Conservation (phyloP, 768 basidiomycete genomes). For the Amanita polypyramis region DNA sequence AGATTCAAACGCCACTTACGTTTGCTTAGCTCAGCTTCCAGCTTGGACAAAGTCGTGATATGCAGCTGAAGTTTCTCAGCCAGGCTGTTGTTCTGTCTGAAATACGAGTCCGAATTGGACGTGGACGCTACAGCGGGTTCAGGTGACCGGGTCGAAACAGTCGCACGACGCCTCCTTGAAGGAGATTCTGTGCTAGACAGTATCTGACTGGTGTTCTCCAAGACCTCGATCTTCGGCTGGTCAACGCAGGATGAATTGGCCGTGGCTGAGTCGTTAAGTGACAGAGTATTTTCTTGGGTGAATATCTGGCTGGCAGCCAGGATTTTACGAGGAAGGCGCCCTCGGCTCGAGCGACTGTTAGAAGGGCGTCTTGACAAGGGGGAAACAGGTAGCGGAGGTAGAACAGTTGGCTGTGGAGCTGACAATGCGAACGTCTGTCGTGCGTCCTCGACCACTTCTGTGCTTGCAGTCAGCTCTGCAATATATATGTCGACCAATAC, state of each 20-base stretch:
- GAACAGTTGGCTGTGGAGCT: constrained; percentile 30
- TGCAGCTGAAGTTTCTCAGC: constrained; percentile 46
- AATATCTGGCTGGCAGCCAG: constrained; percentile 68
- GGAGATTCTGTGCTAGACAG: constrained; percentile 31
- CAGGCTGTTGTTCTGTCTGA: constrained; percentile 49
- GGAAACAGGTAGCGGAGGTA: constrained; percentile 55
- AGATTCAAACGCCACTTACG: constrained; percentile 29
- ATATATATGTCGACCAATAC: constrained; percentile 18
- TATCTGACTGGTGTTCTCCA: constrained; percentile 17
- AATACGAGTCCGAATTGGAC: constrained; percentile 33
- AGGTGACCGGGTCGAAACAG: constrained; percentile 58
- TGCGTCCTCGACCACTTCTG: constrained; percentile 78
- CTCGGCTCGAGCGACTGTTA: constrained; percentile 28
- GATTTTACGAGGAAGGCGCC: constrained; percentile 51
- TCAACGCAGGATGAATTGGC: constrained; percentile 21
- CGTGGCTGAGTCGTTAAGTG: neutral
- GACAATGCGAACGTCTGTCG: constrained; percentile 61
- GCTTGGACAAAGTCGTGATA: constrained; percentile 53
- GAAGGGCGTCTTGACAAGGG: constrained; percentile 42
- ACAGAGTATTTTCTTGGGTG: constrained; percentile 25
- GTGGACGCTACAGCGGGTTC: constrained; percentile 22
- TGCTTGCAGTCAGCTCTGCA: constrained; percentile 9
- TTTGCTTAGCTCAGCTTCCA: constrained; percentile 56
- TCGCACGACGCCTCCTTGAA: constrained; percentile 44
- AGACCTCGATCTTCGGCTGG: constrained; percentile 19